phyloP scores from a whole-genome alignment of 2,329 filamentous ascomycete genomes.

The Calycina marina region DNA sequence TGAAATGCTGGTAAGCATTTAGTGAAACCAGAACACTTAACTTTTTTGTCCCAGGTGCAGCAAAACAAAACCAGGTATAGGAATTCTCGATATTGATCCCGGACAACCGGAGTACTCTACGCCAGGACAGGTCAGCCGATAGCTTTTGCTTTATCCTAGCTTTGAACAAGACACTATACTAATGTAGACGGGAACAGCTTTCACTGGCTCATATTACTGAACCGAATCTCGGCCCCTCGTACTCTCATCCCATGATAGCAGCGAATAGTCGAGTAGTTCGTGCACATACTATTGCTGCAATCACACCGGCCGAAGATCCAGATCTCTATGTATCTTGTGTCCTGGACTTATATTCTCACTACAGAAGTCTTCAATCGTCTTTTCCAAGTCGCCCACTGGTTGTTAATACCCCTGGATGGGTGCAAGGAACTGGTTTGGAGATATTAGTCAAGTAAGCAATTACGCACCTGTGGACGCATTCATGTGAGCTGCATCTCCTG shows the following conservation, averaged over 20 bases:
- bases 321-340: slow-evolving; percentile 52
- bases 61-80: slow-evolving; percentile 24
- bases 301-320: slow-evolving; percentile 50
- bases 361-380: slow-evolving; percentile 29
- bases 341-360: slow-evolving; percentile 45
- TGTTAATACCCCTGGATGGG: slow-evolving; percentile 63
- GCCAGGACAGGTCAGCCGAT: slow-evolving; percentile 54
- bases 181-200: neutral
- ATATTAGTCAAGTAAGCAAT: slow-evolving; percentile 37
- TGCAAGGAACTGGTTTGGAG: slow-evolving; percentile 54
- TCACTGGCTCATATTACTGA: slow-evolving; percentile 32
- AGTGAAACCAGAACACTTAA: too few relatives aligned
- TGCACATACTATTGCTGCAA: slow-evolving; percentile 51
- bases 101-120: slow-evolving; percentile 63
- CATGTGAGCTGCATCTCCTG: too few relatives aligned
- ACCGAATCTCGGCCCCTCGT: slow-evolving; percentile 52
- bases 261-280: slow-evolving; percentile 31
- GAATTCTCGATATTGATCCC: slow-evolving; percentile 58
- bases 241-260: slow-evolving; percentile 39
- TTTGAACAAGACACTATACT: too few relatives aligned
- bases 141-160: too few relatives aligned
- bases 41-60: too few relatives aligned
- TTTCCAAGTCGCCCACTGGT: slow-evolving; percentile 40
- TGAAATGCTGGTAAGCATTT: too few relatives aligned
- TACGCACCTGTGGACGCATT: too few relatives aligned